Evolutionary conservation across 169 alveolate genomes (phyloP), one percentile per base, ranked within the genome.

Genomic region (Plasmodium gonderi): DNA sequence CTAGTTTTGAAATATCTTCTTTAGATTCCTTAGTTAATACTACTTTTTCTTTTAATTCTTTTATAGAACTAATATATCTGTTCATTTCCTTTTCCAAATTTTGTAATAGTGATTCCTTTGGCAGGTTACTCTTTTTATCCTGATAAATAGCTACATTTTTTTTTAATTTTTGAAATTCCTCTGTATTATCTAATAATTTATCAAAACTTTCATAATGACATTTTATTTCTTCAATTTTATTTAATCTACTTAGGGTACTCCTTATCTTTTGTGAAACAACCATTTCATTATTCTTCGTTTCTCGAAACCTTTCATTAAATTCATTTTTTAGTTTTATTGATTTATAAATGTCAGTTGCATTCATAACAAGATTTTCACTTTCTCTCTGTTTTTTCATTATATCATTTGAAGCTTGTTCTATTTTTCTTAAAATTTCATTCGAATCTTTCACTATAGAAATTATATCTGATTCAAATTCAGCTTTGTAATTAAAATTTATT

Each of bases 291-390:
- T 36, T 74, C 31, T 74, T 38, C 33, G 8, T 45, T 74, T 74
- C 80, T 17, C 3, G 23, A 8, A 9, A 11, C 29, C 17, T 74
- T 74, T 40, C 49, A 26, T 74, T 74, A 36, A 29, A 74, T 33
- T 74, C 54, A 74, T 38, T 74, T 36, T 44, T 74, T 38, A 38
- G 67, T 74, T 74, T 74, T 74, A 74, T 40, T 38, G 26, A 33
- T 17, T 31, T 33, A 74, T 36, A 74, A 38, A 74, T 33, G 26
- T 74, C 80, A 74, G 20, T 74, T 3, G 80, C 60, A 12, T 74
- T 9, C 3, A 23, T 74, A 17, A 26, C 31, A 17, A 74, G 49
- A 14, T 17, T 40, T 74, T 74, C 80, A 74, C 64, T 36, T 74
- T 29, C 80, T 74, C 36, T 38, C 26, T 74, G 12, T 14, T 74